Percentiles rank a stretch among this genome's conserved stretches.
phyloP scores from a whole-genome alignment of 2,329 filamentous ascomycete genomes.

The Phyllachora maydis region DNA sequence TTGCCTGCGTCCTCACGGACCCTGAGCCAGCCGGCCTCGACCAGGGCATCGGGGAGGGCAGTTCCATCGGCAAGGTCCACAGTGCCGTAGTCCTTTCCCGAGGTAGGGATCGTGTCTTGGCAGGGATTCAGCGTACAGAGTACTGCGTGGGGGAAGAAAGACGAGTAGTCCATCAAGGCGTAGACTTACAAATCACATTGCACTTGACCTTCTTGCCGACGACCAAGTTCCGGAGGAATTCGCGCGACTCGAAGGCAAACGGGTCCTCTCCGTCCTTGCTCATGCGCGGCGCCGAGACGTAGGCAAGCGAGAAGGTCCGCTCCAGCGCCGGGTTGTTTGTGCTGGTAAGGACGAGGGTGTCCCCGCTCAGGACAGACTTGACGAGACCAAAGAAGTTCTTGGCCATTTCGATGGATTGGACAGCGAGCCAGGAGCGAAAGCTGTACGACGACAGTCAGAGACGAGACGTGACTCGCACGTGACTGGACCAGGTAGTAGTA shows the following conservation, averaged over 20 bases:
- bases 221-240: slow-evolving; percentile 66
- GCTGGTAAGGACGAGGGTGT: slow-evolving; percentile 71
- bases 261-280: slow-evolving; percentile 81
- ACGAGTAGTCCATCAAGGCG: background rate
- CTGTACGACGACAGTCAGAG: too few species aligned
- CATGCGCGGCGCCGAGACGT: slow-evolving; percentile 73
- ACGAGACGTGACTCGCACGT: too few species aligned
- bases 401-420: slow-evolving; percentile 22
- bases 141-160: background rate
- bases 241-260: slow-evolving; percentile 84
- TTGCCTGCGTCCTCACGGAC: slow-evolving; percentile 84
- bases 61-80: slow-evolving; percentile 58
- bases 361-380: slow-evolving; percentile 86
- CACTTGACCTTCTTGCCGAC: slow-evolving; percentile 81
- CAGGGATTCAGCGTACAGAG: background rate
- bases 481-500: background rate
- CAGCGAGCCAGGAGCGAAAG: too few species aligned
- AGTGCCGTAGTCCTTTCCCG: slow-evolving; percentile 72
- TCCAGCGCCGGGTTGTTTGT: slow-evolving; percentile 66
- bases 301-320: slow-evolving; percentile 75
- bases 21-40: slow-evolving; percentile 83
- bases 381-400: slow-evolving; percentile 49
- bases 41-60: slow-evolving; percentile 58
- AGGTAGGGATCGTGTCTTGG: slow-evolving; percentile 56
- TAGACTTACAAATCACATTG: slow-evolving; percentile 41